Conservation (phyloP, 768 basidiomycete species). For the Mycena belliarum region DNA sequence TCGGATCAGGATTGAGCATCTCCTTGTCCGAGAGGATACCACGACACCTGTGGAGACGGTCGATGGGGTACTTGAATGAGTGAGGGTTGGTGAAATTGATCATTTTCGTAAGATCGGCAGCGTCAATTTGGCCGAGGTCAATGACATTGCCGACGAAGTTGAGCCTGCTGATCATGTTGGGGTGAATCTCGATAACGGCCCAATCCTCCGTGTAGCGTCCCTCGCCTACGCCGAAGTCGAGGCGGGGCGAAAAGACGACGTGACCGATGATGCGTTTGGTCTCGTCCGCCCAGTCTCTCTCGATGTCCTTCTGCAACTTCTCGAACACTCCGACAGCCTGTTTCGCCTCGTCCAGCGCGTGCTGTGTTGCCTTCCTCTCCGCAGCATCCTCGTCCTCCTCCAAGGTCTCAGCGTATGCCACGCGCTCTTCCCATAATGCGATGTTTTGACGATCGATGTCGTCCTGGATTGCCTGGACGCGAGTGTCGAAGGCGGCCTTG, state of each 20-base stretch:
- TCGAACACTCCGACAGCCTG: neutral
- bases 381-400: slow-evolving; percentile 6
- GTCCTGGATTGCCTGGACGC: slow-evolving; percentile 19
- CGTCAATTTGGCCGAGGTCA: slow-evolving; percentile 16
- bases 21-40: slow-evolving; percentile 30
- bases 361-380: too few relatives aligned
- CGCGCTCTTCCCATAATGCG: neutral
- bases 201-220: slow-evolving; percentile 28
- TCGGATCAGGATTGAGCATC: slow-evolving; percentile 29
- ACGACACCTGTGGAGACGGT: slow-evolving; percentile 28
- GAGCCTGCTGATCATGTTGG: slow-evolving; percentile 21
- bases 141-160: slow-evolving; percentile 31
- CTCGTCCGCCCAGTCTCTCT: slow-evolving; percentile 23
- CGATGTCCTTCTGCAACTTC: slow-evolving; percentile 24
- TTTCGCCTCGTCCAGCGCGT: too few relatives aligned
- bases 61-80: slow-evolving; percentile 30
- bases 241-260: slow-evolving; percentile 30
- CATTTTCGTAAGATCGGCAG: neutral
- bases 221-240: slow-evolving; percentile 16
- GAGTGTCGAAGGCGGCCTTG: slow-evolving; percentile 20
- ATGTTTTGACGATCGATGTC: slow-evolving; percentile 10
- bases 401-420: slow-evolving; percentile 9
- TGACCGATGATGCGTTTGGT: slow-evolving; percentile 30
- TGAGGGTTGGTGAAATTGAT: neutral
- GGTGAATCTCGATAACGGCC: slow-evolving; percentile 28